Conservation (phyloP, 305 asterid genomes). For the Rubia balearica region DNA sequence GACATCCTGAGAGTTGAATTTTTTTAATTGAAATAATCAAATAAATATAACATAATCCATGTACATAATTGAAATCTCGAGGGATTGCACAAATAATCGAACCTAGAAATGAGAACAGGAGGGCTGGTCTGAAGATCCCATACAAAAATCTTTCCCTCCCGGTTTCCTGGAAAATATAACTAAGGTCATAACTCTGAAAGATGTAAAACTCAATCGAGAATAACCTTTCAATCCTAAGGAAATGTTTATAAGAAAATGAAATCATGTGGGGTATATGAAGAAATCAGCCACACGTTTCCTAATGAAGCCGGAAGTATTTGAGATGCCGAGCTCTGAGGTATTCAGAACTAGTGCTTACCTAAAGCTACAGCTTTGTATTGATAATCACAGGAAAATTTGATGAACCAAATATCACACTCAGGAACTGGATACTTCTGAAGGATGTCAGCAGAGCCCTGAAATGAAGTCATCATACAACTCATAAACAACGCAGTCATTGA, state of each 20-base stretch:
- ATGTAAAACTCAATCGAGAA: neutral
- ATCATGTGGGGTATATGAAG: neutral
- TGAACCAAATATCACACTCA: conserved; percentile 96
- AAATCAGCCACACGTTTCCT: neutral
- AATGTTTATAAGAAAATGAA: neutral
- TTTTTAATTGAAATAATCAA: neutral
- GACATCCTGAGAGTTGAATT: conserved; percentile 40
- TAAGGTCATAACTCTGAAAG: neutral
- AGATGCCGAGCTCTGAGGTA: neutral
- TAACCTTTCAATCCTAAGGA: neutral
- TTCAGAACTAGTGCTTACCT: conserved; percentile 37
- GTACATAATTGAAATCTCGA: conserved; percentile 2
- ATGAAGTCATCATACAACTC: conserved; percentile 22
- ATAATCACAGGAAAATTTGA: conserved; percentile 91
- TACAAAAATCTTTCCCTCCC: conserved; percentile 87
- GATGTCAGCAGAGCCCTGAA: conserved; percentile 83
- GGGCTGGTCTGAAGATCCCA: conserved; percentile 95
- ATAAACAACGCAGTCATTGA: neutral
- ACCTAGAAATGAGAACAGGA: conserved; percentile 79
- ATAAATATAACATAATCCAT: conserved; percentile 5
- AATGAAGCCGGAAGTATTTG: neutral
- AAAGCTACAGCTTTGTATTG: conserved; percentile 69
- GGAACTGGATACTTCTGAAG: conserved; percentile 97
- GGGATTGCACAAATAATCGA: conserved; percentile 18
- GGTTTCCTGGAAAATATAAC: conserved; percentile 48